Evolutionary conservation across 208 protist species (phyloP).

Genomic region (Polymyxa betae): DNA sequence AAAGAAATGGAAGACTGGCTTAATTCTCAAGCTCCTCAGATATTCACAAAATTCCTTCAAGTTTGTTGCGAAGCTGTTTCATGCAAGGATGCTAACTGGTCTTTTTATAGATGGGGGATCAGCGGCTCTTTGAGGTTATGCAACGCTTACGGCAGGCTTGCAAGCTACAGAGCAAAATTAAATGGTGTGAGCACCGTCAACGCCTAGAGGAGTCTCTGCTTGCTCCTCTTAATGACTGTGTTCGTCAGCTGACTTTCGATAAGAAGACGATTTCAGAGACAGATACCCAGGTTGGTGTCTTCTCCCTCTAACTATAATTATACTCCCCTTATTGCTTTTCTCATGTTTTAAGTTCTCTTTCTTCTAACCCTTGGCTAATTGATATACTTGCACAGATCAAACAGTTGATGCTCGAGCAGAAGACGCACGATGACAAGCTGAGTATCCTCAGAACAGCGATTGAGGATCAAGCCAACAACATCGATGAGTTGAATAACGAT

Average conservation of each 20-base stretch:
- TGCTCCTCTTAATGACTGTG: not conserved
- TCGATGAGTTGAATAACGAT: constrained; percentile 15
- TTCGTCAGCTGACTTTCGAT: not conserved
- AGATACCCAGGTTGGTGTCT: not conserved
- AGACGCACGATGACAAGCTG: not conserved
- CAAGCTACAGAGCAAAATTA: not conserved
- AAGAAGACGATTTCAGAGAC: not conserved
- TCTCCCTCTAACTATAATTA: too few relatives aligned
- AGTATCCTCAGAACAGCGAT: not conserved
- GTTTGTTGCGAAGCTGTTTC: not conserved
- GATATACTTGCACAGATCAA: not conserved
- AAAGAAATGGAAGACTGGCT: not conserved
- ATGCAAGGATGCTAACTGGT: not conserved
- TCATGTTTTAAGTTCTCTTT: too few relatives aligned
- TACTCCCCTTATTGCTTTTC: too few relatives aligned
- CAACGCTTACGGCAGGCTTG: not conserved
- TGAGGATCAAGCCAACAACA: constrained; percentile 10
- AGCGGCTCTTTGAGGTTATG: not conserved
- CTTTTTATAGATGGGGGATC: not conserved
- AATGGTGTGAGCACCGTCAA: constrained; percentile 10
- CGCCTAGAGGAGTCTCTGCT: not conserved
- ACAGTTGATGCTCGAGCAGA: not conserved
- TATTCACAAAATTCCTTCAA: not conserved
- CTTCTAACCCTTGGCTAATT: too few relatives aligned
- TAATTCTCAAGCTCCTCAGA: not conserved